Base-by-base conservation (phyloP, 1,284 basidiomycete species). In the Cutaneotrichosporon sp. region DNA sequence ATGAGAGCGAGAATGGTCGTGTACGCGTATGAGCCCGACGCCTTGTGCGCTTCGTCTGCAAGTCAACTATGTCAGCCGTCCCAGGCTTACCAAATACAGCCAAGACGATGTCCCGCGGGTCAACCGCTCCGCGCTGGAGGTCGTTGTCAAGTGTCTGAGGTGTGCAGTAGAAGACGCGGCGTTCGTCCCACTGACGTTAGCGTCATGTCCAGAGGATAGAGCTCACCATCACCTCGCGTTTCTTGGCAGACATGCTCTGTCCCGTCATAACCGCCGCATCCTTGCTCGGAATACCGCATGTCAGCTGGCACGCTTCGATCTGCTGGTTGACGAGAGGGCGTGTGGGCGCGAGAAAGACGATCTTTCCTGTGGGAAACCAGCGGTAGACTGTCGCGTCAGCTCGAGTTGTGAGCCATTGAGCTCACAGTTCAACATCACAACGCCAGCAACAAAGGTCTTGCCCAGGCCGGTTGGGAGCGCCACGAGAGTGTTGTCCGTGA, bases 401-500 rank as follows among this genome's bases (percentile, higher is more conserved):
- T 55, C 8, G 9, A 9, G 16, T 27, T 25, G 29, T 16, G 14
- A 20, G 43, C 18, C 9, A 16, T 34, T 6, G n/a, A 43, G 77
- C 87, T 69, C 72, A 93, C 92, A 94, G 69, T 94, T 95, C 11
- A 94, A 81, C 91, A 99, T 98, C 22, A 99, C 87, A 0, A 94
- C 92, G 1, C 95, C 95, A 1, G 97, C 97, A 63, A 99, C 91
- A 73, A 99, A 99, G 0, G 97, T 99, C 82, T 99, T 99, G 22
- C 97, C 97, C 7, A 99, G 82, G 62, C 97, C 97, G 0, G 97
- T 99, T 0, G 97, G 97, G 13, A 99, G 82, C 1, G 94, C 91
- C 24, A 98, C 95, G 4, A 99, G 85, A 3, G 92, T 92, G 73
- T 99, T 99, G 54, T 97, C 90, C 70, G 91, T 94, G 31, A 99